Percentiles rank a stretch among this genome's conserved stretches.
Evolutionary conservation across 495 filamentous ascomycete genomes (phyloP).

Genomic region (Aspergillus bertholletiae): DNA sequence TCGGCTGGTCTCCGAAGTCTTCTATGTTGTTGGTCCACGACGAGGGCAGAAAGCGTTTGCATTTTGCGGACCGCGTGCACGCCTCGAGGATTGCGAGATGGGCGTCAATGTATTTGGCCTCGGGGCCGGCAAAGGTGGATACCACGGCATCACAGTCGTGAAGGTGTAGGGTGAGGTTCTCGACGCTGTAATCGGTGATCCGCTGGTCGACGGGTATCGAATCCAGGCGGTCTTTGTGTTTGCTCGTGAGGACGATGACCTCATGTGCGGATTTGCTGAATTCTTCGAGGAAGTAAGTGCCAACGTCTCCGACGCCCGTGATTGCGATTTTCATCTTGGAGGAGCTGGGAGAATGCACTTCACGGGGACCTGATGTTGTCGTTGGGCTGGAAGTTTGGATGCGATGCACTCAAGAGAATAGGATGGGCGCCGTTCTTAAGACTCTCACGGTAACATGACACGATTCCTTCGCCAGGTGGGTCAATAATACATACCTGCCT

Average conservation of each 20-base stretch:
- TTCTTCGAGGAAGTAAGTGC: constrained; percentile 11
- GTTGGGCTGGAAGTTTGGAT: no score
- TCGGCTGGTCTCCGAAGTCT: constrained; percentile 7
- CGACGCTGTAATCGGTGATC: constrained; percentile 9
- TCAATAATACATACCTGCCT: no score
- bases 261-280: constrained; percentile 2
- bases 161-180: neutral
- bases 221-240: constrained; percentile 2
- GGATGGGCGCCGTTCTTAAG: no score
- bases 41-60: constrained; percentile 12
- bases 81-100: constrained; percentile 12
- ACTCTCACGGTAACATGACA: no score
- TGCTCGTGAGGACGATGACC: constrained; percentile 7
- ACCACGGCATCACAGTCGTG: constrained; percentile 12
- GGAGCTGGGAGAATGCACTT: neutral
- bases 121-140: constrained; percentile 7
- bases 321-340: constrained; percentile 12
- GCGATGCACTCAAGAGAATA: no score
- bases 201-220: constrained; percentile 1
- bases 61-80: constrained; percentile 2
- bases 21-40: constrained; percentile 10
- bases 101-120: neutral
- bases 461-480: no score
- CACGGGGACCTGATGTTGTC: no score
- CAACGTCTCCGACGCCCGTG: constrained; percentile 10